Evolutionary conservation across 805 yeast genomes (phyloP).

Genomic region (Scheffersomyces stipitis): DNA sequence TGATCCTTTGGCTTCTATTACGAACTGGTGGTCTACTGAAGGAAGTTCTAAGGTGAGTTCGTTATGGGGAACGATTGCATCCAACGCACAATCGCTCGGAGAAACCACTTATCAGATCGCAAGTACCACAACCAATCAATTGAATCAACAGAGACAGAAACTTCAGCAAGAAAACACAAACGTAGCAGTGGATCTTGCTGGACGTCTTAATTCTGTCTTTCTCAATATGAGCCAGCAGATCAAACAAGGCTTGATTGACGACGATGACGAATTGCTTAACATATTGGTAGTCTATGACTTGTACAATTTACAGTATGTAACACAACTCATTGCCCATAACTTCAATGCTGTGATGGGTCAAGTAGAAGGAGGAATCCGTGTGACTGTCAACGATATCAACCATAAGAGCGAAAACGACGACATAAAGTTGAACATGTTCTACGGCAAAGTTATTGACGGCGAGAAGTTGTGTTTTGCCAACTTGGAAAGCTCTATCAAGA

Average conservation of each 20-base stretch:
- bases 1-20: conserved; percentile 65
- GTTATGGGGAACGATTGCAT: conserved; percentile 66
- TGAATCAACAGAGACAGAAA: conserved; percentile 40
- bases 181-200: conserved; percentile 18
- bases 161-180: conserved; percentile 31
- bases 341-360: conserved; percentile 68
- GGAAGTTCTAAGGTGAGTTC: conserved; percentile 67
- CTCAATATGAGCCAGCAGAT: conserved; percentile 41
- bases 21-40: conserved; percentile 74
- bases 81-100: conserved; percentile 47
- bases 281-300: conserved; percentile 62
- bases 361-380: conserved; percentile 74
- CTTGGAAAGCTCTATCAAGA: conserved; percentile 69
- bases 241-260: conserved; percentile 55
- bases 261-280: conserved; percentile 48
- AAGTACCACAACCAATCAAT: conserved; percentile 40
- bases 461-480: conserved; percentile 88
- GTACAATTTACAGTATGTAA: conserved; percentile 49
- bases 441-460: conserved; percentile 78
- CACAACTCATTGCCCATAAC: conserved; percentile 47
- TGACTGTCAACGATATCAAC: conserved; percentile 53
- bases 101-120: conserved; percentile 54
- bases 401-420: conserved; percentile 28
- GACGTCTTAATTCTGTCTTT: conserved; percentile 32
- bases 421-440: conserved; percentile 64